Evolutionary conservation across 768 basidiomycete genomes (phyloP), one percentile per base, ranked within the genome.

Genomic region (Collybia sordida): DNA sequence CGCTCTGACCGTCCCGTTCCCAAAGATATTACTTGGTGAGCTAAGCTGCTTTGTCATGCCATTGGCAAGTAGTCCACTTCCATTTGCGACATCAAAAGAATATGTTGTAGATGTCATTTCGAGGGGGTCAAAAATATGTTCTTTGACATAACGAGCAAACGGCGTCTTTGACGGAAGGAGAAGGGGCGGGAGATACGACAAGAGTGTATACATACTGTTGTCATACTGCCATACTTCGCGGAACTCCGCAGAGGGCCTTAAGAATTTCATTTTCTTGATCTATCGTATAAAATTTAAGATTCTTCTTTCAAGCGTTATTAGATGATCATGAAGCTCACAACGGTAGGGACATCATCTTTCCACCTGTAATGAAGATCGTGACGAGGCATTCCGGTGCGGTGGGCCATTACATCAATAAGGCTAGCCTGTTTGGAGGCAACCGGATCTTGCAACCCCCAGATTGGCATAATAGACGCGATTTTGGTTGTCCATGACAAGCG

Each of bases 161-260:
- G 63, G 54, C 1, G 56, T 54, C 25, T 60, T 61, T 15, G 52
- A 63, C 2, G 63, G 51, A 8, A 64, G 56, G 28, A 68, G 54
- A 0, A 47, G 49, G 0, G 66, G 59, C 0, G 64, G 67, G n/a
- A 71, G 48, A 43, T 62, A 64, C 0, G 67, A 66, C 12, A 70
- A 42, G 1, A 61, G 41, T 1, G 48, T 52, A 24, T 70, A 70
- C 64, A 63, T 61, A 37, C 59, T 57, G 47, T 69, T 69, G 46
- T 50, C 60, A 47, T 68, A 67, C 35, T 70, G 67, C 21, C 49
- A 64, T 0, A 53, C 37, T 6, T 62, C 53, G 2, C 69, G 62
- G 42, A 69, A 71, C 34, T 62, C 63, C 4, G 63, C 46, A 1
- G 68, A 69, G 2, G 66, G 66, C 7, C 61, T 57, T 9, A 68